phyloP scores from a whole-genome alignment of 2,329 filamentous ascomycete genomes.

The Botryotinia narcissicola region DNA sequence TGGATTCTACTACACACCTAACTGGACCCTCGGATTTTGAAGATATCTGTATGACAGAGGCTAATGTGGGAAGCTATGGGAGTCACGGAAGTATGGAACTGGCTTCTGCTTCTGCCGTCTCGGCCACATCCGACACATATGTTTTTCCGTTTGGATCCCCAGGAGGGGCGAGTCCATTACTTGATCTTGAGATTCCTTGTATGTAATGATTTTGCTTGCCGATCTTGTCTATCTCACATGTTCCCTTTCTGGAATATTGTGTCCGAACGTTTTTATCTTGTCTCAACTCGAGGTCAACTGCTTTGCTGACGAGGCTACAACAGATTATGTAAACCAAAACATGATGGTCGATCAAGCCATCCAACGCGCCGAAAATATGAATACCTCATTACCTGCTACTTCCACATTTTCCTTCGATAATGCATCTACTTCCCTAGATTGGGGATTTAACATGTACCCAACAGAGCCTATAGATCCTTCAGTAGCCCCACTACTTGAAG shows the following conservation, averaged over 20 bases:
- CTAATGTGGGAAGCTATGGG: slow-evolving; percentile 25
- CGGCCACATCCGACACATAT: slow-evolving; percentile 31
- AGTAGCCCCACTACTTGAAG: neutral
- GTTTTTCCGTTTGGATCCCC: slow-evolving; percentile 27
- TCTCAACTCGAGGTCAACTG: neutral
- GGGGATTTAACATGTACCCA: slow-evolving; percentile 2
- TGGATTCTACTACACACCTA: slow-evolving; percentile 18
- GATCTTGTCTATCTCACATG: neutral
- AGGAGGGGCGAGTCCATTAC: slow-evolving; percentile 20
- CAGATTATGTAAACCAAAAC: slow-evolving; percentile 16
- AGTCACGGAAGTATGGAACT: slow-evolving; percentile 32
- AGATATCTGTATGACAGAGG: slow-evolving; percentile 27
- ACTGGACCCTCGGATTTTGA: slow-evolving; percentile 25
- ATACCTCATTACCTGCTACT: slow-evolving; percentile 6
- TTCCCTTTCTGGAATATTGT: neutral
- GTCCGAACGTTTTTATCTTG: neutral
- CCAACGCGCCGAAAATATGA: slow-evolving; percentile 8
- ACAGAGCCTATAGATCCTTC: neutral
- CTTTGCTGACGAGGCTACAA: slow-evolving; percentile 15
- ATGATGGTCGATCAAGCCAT: slow-evolving; percentile 14
- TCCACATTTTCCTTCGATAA: slow-evolving; percentile 10
- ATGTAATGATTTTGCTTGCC: slow-evolving; percentile 19
- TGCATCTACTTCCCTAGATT: neutral
- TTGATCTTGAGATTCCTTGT: slow-evolving; percentile 30
- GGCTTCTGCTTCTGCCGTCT: slow-evolving; percentile 27